phyloP scores from a whole-genome alignment of 192 early-diverging fungal species.

The Coemansia erecta region DNA sequence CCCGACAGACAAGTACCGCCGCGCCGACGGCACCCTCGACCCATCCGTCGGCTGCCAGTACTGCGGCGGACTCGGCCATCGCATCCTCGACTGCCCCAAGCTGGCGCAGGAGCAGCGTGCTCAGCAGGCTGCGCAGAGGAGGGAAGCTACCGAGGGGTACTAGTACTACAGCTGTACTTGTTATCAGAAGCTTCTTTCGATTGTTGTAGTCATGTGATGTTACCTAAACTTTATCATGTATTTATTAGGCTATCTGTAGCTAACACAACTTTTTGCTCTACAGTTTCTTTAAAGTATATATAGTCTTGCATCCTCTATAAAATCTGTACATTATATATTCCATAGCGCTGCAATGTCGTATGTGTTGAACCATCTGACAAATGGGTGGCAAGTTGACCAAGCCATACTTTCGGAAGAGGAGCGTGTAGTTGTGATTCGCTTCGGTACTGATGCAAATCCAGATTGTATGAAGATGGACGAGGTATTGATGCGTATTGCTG shows the following conservation, averaged over 20 bases:
- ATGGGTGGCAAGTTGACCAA: slow-evolving; percentile 97
- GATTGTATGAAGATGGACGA: slow-evolving; percentile 99
- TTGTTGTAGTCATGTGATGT: background rate
- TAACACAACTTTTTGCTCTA: too few relatives aligned
- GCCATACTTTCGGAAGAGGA: slow-evolving; percentile 98
- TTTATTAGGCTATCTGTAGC: too few relatives aligned
- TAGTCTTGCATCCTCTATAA: background rate
- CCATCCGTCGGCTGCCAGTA: slow-evolving; percentile 76
- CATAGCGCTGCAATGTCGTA: slow-evolving; percentile 34
- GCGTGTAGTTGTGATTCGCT: slow-evolving; percentile 93
- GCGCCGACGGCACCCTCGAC: slow-evolving; percentile 60
- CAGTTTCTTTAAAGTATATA: too few relatives aligned
- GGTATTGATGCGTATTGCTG: slow-evolving; percentile 85
- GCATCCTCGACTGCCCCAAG: slow-evolving; percentile 85
- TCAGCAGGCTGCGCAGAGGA: slow-evolving; percentile 34
- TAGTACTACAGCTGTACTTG: slow-evolving; percentile 1
- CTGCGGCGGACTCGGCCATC: slow-evolving; percentile 94
- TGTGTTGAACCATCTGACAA: slow-evolving; percentile 44
- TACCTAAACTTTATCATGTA: too few relatives aligned
- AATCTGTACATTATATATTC: background rate
- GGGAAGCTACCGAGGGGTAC: slow-evolving; percentile 31
- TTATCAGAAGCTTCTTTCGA: background rate
- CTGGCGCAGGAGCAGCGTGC: slow-evolving; percentile 67
- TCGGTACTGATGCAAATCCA: slow-evolving; percentile 96
- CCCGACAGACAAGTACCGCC: slow-evolving; percentile 81